These are phyloP conservation scores for Claviceps sp. DNA, from an alignment of 2,329 filamentous ascomycete genomes.

Conservation along the genomic window DNA sequence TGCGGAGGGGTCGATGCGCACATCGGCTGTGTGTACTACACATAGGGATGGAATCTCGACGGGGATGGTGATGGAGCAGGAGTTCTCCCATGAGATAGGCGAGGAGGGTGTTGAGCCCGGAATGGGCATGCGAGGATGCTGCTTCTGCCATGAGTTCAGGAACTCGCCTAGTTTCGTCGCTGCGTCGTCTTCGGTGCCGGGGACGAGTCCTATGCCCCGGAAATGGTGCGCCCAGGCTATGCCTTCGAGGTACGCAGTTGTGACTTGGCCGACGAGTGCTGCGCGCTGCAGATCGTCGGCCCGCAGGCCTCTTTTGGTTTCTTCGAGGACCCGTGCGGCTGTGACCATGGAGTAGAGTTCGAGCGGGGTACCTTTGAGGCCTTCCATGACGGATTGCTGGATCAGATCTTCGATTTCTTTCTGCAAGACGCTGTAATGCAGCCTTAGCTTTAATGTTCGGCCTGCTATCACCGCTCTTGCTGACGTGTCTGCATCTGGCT, in stretches of 20 bases:
- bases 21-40: constrained; percentile 67
- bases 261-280: constrained; percentile 37
- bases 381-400: constrained; percentile 26
- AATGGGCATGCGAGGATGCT: constrained; percentile 15
- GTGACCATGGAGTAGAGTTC: constrained; percentile 34
- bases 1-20: constrained; percentile 35
- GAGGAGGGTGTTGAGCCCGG: constrained; percentile 4
- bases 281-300: constrained; percentile 42
- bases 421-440: constrained; percentile 65
- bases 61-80: constrained; percentile 65
- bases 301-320: constrained; percentile 30
- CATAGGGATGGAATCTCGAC: constrained; percentile 79
- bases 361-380: constrained; percentile 27
- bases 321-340: constrained; percentile 27
- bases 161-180: constrained; percentile 13
- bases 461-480: constrained; percentile 9
- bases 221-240: constrained; percentile 38
- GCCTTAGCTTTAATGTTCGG: constrained; percentile 49
- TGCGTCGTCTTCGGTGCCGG: constrained; percentile 21
- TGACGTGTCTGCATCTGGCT: constrained; percentile 23
- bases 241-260: constrained; percentile 32
- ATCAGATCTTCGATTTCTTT: constrained; percentile 52
- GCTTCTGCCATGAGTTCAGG: constrained; percentile 21
- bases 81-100: constrained; percentile 15
- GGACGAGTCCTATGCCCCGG: constrained; percentile 31